A percentile compares a stretch with the other conserved stretches of the same genome.
Conservation (phyloP, 768 basidiomycete species). For the Suillus brevipes region DNA sequence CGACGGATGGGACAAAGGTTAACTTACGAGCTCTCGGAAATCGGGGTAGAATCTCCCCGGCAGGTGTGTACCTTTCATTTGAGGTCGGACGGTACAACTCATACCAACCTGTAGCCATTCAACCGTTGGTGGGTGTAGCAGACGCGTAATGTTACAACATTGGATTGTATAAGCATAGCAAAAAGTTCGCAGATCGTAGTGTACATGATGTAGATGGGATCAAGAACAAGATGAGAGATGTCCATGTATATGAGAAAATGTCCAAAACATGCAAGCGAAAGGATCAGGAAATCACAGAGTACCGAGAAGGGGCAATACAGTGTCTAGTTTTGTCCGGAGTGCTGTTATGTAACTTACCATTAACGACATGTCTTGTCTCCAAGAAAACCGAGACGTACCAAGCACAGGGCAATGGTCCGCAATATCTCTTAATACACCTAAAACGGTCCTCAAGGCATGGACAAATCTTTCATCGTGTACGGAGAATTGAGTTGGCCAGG, state of each 20-base stretch:
- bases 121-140: neutral
- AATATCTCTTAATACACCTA: slow-evolving; percentile 16
- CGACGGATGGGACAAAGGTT: slow-evolving; percentile 18
- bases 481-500: slow-evolving; percentile 1
- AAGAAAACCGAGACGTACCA: slow-evolving; percentile 18
- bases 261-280: neutral
- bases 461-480: slow-evolving; percentile 9
- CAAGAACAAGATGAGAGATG: neutral
- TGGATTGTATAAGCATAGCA: neutral
- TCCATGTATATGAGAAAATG: neutral
- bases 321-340: slow-evolving; percentile 26
- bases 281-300: neutral
- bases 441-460: slow-evolving; percentile 18
- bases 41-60: slow-evolving; percentile 21
- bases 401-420: slow-evolving; percentile 19
- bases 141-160: neutral
- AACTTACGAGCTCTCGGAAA: slow-evolving; percentile 20
- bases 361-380: neutral
- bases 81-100: neutral
- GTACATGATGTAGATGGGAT: neutral
- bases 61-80: slow-evolving; percentile 18
- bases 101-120: too few species aligned
- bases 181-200: neutral
- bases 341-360: slow-evolving; percentile 13
- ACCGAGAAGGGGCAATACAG: slow-evolving; percentile 19